These are phyloP conservation scores for Curvularia verruculosa DNA, from an alignment of 2,329 filamentous ascomycete species.

Conservation along the genomic window DNA sequence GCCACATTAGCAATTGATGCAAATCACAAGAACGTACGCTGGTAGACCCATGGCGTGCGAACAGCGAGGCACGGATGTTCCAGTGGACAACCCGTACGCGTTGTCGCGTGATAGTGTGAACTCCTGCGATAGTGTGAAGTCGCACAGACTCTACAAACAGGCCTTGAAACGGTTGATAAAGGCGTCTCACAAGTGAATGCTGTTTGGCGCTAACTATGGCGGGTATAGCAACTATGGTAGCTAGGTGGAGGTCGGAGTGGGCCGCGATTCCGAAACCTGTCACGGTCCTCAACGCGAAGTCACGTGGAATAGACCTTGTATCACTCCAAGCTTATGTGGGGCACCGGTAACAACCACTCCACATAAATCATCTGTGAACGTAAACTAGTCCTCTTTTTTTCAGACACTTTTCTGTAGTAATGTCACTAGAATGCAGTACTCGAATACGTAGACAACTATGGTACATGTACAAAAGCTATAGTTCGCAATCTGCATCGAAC, in stretches of 20 bases:
- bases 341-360: too few species aligned
- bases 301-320: neutral
- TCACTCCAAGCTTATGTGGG: too few species aligned
- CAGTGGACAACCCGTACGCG: conserved; percentile 8
- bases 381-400: neutral
- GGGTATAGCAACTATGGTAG: neutral
- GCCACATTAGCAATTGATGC: neutral
- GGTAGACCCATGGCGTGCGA: conserved; percentile 29
- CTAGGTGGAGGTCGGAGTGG: neutral
- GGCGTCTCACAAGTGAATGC: neutral
- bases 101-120: conserved; percentile 6
- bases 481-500: conserved; percentile 28
- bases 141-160: neutral
- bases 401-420: neutral
- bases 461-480: conserved; percentile 13
- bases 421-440: neutral
- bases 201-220: neutral
- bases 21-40: conserved; percentile 16
- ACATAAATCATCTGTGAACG: too few species aligned
- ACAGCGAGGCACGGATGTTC: conserved; percentile 1
- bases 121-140: neutral
- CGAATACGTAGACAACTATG: neutral
- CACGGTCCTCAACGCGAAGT: neutral
- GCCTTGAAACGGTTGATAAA: neutral
- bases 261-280: neutral